A percentile compares a stretch with the other conserved stretches of the same genome.
Conservation (phyloP, 805 yeast species). For the Candida maris region DNA sequence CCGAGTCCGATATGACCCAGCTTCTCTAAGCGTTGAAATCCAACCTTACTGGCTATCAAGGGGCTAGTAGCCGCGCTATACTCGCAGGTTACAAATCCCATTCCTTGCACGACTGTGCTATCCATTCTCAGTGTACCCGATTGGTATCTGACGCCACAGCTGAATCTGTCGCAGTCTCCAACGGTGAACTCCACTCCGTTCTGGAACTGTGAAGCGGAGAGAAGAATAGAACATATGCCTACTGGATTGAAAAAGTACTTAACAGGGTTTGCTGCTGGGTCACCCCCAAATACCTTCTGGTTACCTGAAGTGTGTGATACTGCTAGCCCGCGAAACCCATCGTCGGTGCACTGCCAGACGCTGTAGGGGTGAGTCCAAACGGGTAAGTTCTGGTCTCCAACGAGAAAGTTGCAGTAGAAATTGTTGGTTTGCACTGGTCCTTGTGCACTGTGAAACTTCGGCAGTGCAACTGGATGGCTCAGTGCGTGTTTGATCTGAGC, state of each 20-base stretch:
- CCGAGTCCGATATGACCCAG: conserved; percentile 35
- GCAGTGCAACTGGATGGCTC: conserved; percentile 66
- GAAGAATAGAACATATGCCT: conserved; percentile 58
- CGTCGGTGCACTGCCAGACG: conserved; percentile 53
- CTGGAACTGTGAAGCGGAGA: conserved; percentile 43
- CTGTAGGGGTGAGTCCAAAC: conserved; percentile 83
- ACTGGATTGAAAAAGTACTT: conserved; percentile 65
- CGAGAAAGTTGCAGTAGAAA: conserved; percentile 68
- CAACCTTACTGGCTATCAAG: conserved; percentile 57
- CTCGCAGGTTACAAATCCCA: conserved; percentile 71
- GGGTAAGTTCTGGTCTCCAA: conserved; percentile 64
- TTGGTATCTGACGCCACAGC: conserved; percentile 33
- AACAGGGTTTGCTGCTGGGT: conserved; percentile 40
- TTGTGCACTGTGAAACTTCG: conserved; percentile 37
- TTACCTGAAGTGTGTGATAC: conserved; percentile 56
- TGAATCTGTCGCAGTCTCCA: conserved; percentile 32
- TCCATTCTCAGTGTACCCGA: conserved; percentile 28
- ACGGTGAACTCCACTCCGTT: conserved; percentile 19
- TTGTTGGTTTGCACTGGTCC: conserved; percentile 72
- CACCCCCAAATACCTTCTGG: conserved; percentile 70
- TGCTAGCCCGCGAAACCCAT: conserved; percentile 54
- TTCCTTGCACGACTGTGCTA: conserved; percentile 72
- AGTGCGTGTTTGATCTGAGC: conserved; percentile 39
- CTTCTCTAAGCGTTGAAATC: conserved; percentile 49
- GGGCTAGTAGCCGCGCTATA: conserved; percentile 51